Conservation (phyloP, 768 basidiomycete genomes). For the Hemileccinum rubropunctum region DNA sequence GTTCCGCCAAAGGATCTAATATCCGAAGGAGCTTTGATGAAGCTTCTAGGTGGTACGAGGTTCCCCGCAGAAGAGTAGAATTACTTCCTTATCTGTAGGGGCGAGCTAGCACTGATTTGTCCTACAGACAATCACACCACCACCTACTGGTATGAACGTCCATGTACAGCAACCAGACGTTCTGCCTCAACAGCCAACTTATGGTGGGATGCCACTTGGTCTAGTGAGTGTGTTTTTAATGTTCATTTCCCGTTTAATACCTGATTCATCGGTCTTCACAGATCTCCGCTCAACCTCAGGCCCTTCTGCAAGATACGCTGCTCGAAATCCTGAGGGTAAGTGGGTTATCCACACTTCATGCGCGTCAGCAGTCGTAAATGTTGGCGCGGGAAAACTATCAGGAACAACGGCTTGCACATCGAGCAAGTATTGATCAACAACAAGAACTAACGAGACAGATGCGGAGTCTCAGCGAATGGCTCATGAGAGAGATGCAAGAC, state of each 20-base stretch:
- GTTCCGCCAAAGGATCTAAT: not conserved
- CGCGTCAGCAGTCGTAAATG: not conserved
- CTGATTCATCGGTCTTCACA: not conserved
- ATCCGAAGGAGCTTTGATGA: no score
- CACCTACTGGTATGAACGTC: not conserved
- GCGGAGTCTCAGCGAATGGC: constrained; percentile 3
- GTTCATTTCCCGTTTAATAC: not conserved
- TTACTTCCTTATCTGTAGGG: not conserved
- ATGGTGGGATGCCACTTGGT: not conserved
- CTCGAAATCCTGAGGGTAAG: constrained; percentile 9
- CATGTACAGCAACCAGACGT: not conserved
- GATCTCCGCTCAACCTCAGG: not conserved
- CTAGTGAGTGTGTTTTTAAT: not conserved
- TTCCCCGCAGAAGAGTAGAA: not conserved
- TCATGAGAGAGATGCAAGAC: constrained; percentile 10
- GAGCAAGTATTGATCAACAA: constrained; percentile 2
- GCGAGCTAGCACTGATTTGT: not conserved
- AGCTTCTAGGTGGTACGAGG: not conserved
- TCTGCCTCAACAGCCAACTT: not conserved
- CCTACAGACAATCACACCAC: not conserved
- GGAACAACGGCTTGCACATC: constrained; percentile 6
- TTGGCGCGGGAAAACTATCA: not conserved
- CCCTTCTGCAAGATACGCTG: not conserved
- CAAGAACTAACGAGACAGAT: constrained; percentile 3
- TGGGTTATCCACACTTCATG: not conserved